phyloP scores from a whole-genome alignment of 306 rosid genomes.

The Fragaria ananassa region DNA sequence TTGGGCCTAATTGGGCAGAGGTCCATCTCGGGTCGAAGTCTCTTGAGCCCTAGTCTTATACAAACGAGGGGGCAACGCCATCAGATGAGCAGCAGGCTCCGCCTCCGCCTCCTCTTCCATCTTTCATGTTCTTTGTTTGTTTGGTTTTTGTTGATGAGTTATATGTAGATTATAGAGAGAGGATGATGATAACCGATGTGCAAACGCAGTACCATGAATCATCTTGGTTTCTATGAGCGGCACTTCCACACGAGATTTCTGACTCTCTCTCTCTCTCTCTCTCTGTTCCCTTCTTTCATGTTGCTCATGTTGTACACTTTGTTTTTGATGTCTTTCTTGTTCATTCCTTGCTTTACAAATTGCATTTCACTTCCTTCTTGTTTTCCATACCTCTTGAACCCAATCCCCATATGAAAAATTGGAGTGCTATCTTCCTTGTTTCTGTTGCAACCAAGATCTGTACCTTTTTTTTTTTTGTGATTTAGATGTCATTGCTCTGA shows the following conservation, averaged over 20 bases:
- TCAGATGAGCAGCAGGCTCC: not conserved
- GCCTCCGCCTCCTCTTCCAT: not conserved
- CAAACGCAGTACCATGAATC: constrained; percentile 18
- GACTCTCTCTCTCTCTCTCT: constrained; percentile 13
- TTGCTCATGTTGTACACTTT: not conserved
- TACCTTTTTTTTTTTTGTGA: not conserved
- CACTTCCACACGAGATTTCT: constrained; percentile 22
- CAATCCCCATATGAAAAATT: not conserved
- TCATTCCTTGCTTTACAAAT: not conserved
- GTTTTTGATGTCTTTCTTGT: not conserved
- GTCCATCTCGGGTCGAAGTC: not conserved
- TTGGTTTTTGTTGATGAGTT: not conserved
- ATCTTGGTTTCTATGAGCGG: constrained; percentile 22
- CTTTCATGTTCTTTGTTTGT: not conserved
- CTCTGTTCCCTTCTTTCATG: not conserved
- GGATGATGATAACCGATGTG: constrained; percentile 22
- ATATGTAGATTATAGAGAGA: not conserved
- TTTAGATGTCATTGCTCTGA: not conserved
- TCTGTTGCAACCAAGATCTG: not conserved
- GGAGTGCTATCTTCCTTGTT: not conserved
- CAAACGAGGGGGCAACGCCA: not conserved
- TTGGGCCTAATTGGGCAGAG: not conserved
- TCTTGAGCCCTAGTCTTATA: not conserved
- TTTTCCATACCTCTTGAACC: not conserved
- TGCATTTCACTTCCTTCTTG: not conserved